phyloP scores from a whole-genome alignment of 192 early-diverging fungal genomes.

The Coemansia sp. region DNA sequence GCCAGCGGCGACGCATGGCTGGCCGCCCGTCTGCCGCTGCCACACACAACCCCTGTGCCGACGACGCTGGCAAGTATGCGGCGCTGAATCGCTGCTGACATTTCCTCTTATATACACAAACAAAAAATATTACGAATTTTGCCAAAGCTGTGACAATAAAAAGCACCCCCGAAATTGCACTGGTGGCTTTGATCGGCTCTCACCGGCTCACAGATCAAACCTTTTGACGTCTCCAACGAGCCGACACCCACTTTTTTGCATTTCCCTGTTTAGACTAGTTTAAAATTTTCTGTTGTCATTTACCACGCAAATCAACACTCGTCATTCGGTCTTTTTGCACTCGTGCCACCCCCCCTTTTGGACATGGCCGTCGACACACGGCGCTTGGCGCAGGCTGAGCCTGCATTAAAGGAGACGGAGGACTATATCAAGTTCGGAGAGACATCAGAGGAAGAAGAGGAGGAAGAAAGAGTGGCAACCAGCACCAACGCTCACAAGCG shows the following conservation, averaged over 20 bases:
- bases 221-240: not conserved
- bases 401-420: not conserved
- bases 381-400: no score
- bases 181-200: not conserved
- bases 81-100: constrained; percentile 1
- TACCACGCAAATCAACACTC: no score
- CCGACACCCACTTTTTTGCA: not conserved
- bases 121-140: not conserved
- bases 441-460: constrained; percentile 11
- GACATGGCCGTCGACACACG: not conserved
- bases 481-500: constrained; percentile 7
- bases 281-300: not conserved
- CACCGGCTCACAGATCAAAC: no score
- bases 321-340: not conserved
- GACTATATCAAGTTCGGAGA: constrained; percentile 26
- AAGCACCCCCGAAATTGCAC: no score
- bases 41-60: not conserved
- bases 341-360: not conserved
- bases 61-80: not conserved
- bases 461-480: not conserved
- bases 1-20: constrained; percentile 33
- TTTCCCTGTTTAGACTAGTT: no score
- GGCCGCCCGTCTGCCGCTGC: constrained; percentile 13
- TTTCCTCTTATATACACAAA: not conserved
- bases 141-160: no score